These are phyloP conservation scores for Massariosphaeria phaeospora DNA, from an alignment of 495 filamentous ascomycete genomes.

Conservation along the genomic window DNA sequence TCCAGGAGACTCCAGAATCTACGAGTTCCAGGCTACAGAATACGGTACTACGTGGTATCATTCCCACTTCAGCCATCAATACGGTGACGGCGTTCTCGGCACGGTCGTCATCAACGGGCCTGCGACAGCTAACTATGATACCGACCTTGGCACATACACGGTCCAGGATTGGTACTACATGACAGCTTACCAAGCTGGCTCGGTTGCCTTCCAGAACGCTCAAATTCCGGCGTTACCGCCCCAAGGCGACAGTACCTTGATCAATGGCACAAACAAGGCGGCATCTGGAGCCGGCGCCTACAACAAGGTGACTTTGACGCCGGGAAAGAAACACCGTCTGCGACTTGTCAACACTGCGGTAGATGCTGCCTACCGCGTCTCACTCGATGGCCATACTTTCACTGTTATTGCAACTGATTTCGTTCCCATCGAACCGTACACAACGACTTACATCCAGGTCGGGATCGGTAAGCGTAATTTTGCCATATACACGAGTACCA, in stretches of 20 bases:
- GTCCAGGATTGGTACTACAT: constrained; percentile 40
- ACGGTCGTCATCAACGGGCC: constrained; percentile 40
- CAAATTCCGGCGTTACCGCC: constrained; percentile 29
- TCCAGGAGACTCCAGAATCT: constrained; percentile 36
- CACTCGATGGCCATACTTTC: constrained; percentile 38
- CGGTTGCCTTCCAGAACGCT: constrained; percentile 9
- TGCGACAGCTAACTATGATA: constrained; percentile 40
- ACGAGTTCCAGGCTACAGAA: constrained; percentile 38
- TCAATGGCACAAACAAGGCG: constrained; percentile 40
- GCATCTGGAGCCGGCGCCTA: constrained; percentile 32
- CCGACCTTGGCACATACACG: constrained; percentile 36
- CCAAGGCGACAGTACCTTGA: constrained; percentile 35
- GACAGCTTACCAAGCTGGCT: constrained; percentile 31
- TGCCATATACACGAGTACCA: background rate
- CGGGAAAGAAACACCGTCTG: constrained; percentile 36
- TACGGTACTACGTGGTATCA: constrained; percentile 42
- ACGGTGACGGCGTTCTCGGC: constrained; percentile 40
- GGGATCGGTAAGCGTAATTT: constrained; percentile 23
- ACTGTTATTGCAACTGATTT: constrained; percentile 39
- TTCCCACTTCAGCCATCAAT: constrained; percentile 38
- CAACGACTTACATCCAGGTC: constrained; percentile 14
- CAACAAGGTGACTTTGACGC: constrained; percentile 26
- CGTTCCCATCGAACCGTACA: constrained; percentile 36
- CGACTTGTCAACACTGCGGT: constrained; percentile 38
- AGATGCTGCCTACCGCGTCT: constrained; percentile 36